phyloP scores from a whole-genome alignment of 2,329 filamentous ascomycete genomes.

The Exserohilum rostratum region DNA sequence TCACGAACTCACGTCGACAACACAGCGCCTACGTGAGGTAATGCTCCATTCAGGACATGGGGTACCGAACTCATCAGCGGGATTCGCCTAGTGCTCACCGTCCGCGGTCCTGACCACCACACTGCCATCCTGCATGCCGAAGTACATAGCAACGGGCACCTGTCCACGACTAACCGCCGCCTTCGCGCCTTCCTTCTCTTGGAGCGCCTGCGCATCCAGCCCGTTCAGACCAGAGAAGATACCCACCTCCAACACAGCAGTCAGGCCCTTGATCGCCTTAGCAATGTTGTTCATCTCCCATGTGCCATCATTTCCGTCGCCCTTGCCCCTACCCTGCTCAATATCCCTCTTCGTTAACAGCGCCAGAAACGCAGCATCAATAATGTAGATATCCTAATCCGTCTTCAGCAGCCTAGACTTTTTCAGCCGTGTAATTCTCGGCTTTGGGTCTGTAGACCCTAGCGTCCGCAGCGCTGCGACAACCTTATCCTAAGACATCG shows the following conservation, averaged over 20 bases:
- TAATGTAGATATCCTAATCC: constrained; percentile 85
- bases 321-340: constrained; percentile 47
- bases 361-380: constrained; percentile 85
- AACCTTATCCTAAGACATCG: constrained; percentile 79
- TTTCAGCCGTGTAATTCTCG: constrained; percentile 74
- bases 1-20: background rate
- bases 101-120: constrained; percentile 48
- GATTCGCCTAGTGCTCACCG: constrained; percentile 18
- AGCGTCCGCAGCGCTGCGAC: constrained; percentile 73
- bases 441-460: constrained; percentile 71
- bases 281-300: constrained; percentile 84
- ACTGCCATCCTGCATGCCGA: constrained; percentile 75
- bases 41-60: background rate
- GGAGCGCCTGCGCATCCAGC: constrained; percentile 64
- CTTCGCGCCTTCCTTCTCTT: constrained; percentile 35
- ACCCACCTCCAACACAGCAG: constrained; percentile 89
- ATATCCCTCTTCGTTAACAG: constrained; percentile 70
- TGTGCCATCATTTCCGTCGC: constrained; percentile 66
- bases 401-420: constrained; percentile 86
- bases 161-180: constrained; percentile 66
- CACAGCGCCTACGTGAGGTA: background rate
- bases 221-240: constrained; percentile 87
- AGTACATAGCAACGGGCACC: constrained; percentile 93
- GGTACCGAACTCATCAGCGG: background rate
- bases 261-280: constrained; percentile 75